Evolutionary conservation across 208 protist species (phyloP), one percentile per base, ranked within the genome.

Genomic region (Kentomonas sorsogonicus): DNA sequence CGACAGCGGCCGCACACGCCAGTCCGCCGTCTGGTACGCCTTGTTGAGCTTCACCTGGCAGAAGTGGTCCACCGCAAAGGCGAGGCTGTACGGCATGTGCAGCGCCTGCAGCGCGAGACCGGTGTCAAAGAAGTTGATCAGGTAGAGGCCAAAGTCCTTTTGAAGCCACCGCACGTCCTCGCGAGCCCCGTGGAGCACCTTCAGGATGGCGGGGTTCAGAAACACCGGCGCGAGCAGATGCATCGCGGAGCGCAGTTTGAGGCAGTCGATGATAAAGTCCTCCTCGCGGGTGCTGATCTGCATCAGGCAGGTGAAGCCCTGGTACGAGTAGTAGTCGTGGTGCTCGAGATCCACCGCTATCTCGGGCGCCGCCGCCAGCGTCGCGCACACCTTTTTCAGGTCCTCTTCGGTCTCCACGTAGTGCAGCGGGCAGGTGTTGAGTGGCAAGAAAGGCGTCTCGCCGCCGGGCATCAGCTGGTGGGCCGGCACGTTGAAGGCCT

Each of bases 81-180:
- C 93, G 5, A 99, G 77, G 27, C 93, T 89, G 63, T 89, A 74
- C 0, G 79, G 82, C 53, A 93, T 95, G 53, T 95, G 86, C 3
- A 99, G 76, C 20, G 90, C 79, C 53, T 97, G 84, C n/a, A 94
- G 71, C 0, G 97, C 97, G 52, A 98, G 87, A 15, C 96, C 94
- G 0, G 98, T 99, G 77, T 99, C 97, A 63, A 99, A 99, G 63
- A 99, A 86, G 71, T 99, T 99, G 29, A 99, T 91, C 46, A 99
- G 38, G 69, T 99, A 99, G 10, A 99, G 62, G 5, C 93, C 90
- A 74, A 99, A 99, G 72, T 99, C 98, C 25, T 97, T 86, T 76
- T 99, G 97, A 9, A 99, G 77, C 97, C 98, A 99, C 6, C 97
- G 66, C 20, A 99, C 77, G 72, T 99, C 98, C 48, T 89, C 88